These are phyloP conservation scores for Gossypium turneri DNA, from an alignment of 345 rosid genomes.

Conservation along the genomic window DNA sequence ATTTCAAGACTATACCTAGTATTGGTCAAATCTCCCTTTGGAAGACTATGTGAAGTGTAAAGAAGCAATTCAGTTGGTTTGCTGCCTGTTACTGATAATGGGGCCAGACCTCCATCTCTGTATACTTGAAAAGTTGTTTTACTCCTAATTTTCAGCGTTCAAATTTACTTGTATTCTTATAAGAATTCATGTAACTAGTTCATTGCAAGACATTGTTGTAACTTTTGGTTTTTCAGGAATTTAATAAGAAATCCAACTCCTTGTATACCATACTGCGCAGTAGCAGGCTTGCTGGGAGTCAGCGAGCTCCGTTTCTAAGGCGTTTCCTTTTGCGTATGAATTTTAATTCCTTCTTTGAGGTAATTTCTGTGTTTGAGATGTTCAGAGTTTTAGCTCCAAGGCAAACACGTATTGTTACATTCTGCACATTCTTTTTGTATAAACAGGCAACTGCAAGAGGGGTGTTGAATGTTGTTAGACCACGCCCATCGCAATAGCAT, in stretches of 20 bases:
- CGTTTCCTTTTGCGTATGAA: conserved; percentile 87
- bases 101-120: conserved; percentile 1
- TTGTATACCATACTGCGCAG: conserved; percentile 81
- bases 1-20: background rate
- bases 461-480: conserved; percentile 75
- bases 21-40: background rate
- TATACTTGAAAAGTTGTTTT: too few species aligned
- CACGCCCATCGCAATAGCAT: conserved; percentile 39
- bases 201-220: background rate
- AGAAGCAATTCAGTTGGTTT: background rate
- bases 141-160: background rate
- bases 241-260: conserved; percentile 90
- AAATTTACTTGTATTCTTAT: background rate
- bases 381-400: too few species aligned
- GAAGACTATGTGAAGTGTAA: background rate
- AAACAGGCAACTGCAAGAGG: conserved; percentile 82
- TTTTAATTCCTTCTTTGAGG: conserved; percentile 92
- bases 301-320: conserved; percentile 88
- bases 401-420: background rate
- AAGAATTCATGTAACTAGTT: background rate
- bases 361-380: conserved; percentile 9
- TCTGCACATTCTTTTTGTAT: conserved; percentile 9
- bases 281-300: conserved; percentile 96
- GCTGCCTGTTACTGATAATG: background rate
- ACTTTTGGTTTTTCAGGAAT: conserved; percentile 50